These are phyloP conservation scores for Mallotus nudiflorus DNA, from an alignment of 345 rosid genomes.

Conservation along the genomic window DNA sequence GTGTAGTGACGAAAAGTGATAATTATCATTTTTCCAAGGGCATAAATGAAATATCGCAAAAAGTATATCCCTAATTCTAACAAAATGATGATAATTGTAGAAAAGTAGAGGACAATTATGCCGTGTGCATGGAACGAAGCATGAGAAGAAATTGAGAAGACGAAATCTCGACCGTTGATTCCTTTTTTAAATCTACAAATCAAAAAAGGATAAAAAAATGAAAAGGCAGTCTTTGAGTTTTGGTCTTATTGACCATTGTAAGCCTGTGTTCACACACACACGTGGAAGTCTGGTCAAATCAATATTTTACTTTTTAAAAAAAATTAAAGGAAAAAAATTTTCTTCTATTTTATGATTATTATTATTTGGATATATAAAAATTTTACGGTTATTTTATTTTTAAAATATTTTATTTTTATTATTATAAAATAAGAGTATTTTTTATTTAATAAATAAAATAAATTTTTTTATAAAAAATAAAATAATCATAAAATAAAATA, in stretches of 20 bases:
- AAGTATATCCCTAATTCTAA: conserved; percentile 36
- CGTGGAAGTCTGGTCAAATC: conserved; percentile 18
- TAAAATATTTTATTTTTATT: too few relatives aligned
- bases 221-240: neutral
- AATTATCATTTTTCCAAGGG: neutral
- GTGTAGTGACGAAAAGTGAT: too few relatives aligned
- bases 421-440: too few relatives aligned
- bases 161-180: conserved; percentile 42
- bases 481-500: too few relatives aligned
- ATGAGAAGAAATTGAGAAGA: neutral
- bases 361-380: too few relatives aligned
- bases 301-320: conserved; percentile 19
- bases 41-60: neutral
- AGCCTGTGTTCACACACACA: conserved; percentile 42
- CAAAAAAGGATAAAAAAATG: too few relatives aligned
- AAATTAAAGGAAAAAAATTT: too few relatives aligned
- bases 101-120: conserved; percentile 43
- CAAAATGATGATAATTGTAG: conserved; percentile 30
- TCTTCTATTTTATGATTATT: too few relatives aligned
- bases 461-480: too few relatives aligned
- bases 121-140: conserved; percentile 36
- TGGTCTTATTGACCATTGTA: conserved; percentile 33
- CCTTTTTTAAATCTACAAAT: too few relatives aligned
- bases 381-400: too few relatives aligned
- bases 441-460: too few relatives aligned